Conservation (phyloP, 176 grass and related monocot species). For the Carex cristatella region DNA sequence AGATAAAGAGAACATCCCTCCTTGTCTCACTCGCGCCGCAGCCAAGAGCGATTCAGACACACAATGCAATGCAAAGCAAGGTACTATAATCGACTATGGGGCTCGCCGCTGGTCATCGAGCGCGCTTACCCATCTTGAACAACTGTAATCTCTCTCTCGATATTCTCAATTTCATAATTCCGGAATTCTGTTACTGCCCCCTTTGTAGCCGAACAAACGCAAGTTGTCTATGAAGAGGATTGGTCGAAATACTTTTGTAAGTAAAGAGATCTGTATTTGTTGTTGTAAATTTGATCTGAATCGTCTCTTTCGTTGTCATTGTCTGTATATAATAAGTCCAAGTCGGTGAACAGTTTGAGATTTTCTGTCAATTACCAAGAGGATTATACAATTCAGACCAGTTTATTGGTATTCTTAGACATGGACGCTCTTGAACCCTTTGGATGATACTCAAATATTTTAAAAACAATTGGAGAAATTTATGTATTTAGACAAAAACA, state of each 20-base stretch:
- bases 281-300: background rate
- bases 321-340: background rate
- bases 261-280: background rate
- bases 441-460: slow-evolving; percentile 41
- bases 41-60: no score
- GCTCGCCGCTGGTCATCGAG: background rate
- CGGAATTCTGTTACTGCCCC: background rate
- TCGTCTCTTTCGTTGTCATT: background rate
- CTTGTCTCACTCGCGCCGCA: no score
- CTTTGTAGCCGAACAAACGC: background rate
- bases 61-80: no score
- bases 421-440: background rate
- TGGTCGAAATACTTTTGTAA: background rate
- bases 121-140: background rate
- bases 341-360: background rate
- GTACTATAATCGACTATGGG: background rate
- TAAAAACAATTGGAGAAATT: slow-evolving; percentile 69
- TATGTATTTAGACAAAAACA: slow-evolving; percentile 69
- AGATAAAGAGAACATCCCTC: no score
- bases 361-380: background rate
- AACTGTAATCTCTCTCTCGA: background rate
- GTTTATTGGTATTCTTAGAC: background rate
- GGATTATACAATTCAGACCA: background rate
- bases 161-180: background rate
- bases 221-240: background rate